A percentile compares a stretch with the other conserved stretches of the same genome.
Conservation (phyloP, 176 grass and related monocot species). For the Eragrostis nindensis region DNA sequence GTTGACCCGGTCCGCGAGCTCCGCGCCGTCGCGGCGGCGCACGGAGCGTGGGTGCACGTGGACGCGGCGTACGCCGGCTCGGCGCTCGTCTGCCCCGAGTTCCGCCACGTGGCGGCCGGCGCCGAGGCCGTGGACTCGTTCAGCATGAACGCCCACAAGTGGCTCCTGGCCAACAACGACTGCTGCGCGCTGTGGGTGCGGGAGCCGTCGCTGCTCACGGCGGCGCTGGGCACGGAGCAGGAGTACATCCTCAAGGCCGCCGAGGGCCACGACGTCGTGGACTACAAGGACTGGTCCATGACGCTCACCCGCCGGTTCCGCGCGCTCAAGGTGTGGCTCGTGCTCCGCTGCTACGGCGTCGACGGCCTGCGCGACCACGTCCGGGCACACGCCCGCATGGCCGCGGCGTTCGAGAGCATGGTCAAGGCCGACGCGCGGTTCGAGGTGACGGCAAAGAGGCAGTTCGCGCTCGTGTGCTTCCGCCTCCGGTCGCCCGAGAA, state of each 20-base stretch:
- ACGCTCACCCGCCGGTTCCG: constrained; percentile 68
- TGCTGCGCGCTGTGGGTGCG: constrained; percentile 74
- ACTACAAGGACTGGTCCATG: constrained; percentile 85
- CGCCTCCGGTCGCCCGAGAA: constrained; percentile 33
- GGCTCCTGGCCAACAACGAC: constrained; percentile 76
- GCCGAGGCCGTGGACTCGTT: constrained; percentile 55
- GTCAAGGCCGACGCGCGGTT: constrained; percentile 56
- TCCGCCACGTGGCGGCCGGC: constrained; percentile 40
- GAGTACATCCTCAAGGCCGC: constrained; percentile 62
- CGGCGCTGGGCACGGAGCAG: constrained; percentile 62
- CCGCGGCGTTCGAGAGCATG: constrained; percentile 61
- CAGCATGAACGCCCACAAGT: constrained; percentile 71
- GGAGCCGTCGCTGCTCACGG: constrained; percentile 35
- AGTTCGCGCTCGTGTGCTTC: constrained; percentile 72
- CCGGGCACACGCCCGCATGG: constrained; percentile 55
- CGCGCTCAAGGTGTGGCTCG: constrained; percentile 76
- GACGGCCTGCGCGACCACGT: constrained; percentile 54
- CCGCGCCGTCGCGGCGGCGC: constrained; percentile 22
- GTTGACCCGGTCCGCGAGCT: constrained; percentile 49
- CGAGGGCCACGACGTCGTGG: constrained; percentile 53
- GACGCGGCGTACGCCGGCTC: constrained; percentile 62
- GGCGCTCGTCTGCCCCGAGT: constrained; percentile 62
- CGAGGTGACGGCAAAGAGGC: constrained; percentile 57
- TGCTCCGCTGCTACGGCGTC: constrained; percentile 69
- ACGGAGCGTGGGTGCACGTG: constrained; percentile 57